Percentiles rank a stretch among this genome's conserved stretches.
Evolutionary conservation across 2,329 filamentous ascomycete genomes (phyloP).

Genomic region (Alternaria alternata): DNA sequence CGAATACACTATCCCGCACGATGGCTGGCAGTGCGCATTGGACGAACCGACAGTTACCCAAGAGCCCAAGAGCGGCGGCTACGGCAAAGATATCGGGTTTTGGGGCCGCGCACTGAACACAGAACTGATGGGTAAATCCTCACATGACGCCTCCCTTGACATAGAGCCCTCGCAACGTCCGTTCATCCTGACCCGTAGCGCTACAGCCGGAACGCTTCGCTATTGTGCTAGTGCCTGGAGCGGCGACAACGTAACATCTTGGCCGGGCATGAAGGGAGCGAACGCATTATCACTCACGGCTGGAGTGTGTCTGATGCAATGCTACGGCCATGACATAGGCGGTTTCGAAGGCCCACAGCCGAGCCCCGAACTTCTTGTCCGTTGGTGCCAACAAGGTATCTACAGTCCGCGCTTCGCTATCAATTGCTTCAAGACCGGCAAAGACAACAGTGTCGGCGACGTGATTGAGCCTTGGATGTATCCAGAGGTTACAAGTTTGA

Average conservation of each 20-base stretch:
- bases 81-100: slow-evolving; percentile 65
- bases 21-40: slow-evolving; percentile 70
- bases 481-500: slow-evolving; percentile 68
- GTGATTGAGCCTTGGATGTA: slow-evolving; percentile 85
- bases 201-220: slow-evolving; percentile 71
- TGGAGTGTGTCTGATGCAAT: slow-evolving; percentile 72
- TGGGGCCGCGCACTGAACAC: slow-evolving; percentile 76
- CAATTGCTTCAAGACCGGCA: slow-evolving; percentile 79
- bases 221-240: slow-evolving; percentile 78
- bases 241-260: slow-evolving; percentile 77
- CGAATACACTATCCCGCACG: slow-evolving; percentile 72
- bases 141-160: slow-evolving; percentile 70
- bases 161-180: slow-evolving; percentile 67
- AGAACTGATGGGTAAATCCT: slow-evolving; percentile 75
- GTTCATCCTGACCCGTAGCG: slow-evolving; percentile 74
- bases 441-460: slow-evolving; percentile 72
- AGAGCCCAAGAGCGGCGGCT: slow-evolving; percentile 42
- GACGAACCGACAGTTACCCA: slow-evolving; percentile 49
- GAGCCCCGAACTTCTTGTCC: slow-evolving; percentile 72
- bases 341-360: slow-evolving; percentile 79
- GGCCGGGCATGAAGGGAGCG: slow-evolving; percentile 75
- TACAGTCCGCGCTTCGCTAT: slow-evolving; percentile 77
- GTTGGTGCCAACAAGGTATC: slow-evolving; percentile 76
- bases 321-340: slow-evolving; percentile 77
- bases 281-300: slow-evolving; percentile 74